Conservation (phyloP, 164 flowering plant species). For the Santalum album region DNA sequence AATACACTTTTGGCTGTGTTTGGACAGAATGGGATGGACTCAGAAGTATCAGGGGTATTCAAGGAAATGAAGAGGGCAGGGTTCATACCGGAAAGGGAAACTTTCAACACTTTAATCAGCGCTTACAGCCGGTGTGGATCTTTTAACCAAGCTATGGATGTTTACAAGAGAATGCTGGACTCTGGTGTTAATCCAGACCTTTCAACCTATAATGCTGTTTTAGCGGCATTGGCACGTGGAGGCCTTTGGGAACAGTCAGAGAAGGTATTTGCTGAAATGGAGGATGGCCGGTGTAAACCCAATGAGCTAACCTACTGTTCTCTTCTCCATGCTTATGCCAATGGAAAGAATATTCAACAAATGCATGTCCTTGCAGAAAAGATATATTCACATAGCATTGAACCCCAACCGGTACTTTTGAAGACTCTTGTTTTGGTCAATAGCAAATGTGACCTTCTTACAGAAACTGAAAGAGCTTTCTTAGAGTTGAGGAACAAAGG, state of each 20-base stretch:
- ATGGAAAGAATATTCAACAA: slow-evolving; percentile 61
- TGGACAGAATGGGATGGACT: slow-evolving; percentile 88
- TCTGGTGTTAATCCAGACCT: slow-evolving; percentile 72
- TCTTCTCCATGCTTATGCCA: slow-evolving; percentile 86
- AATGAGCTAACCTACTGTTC: slow-evolving; percentile 70
- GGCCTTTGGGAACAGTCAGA: slow-evolving; percentile 90
- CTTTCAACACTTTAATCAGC: slow-evolving; percentile 80
- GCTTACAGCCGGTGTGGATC: slow-evolving; percentile 80
- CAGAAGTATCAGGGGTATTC: slow-evolving; percentile 79
- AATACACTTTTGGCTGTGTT: slow-evolving; percentile 78
- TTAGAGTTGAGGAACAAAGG: slow-evolving; percentile 54
- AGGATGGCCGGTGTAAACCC: slow-evolving; percentile 57
- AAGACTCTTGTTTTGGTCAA: slow-evolving; percentile 78
- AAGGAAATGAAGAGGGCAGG: slow-evolving; percentile 95
- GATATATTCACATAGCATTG: slow-evolving; percentile 57
- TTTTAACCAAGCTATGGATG: slow-evolving; percentile 69
- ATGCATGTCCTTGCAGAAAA: slow-evolving; percentile 65
- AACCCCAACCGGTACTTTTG: slow-evolving; percentile 50
- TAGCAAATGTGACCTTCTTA: slow-evolving; percentile 70
- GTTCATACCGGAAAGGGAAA: slow-evolving; percentile 84
- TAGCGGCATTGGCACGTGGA: slow-evolving; percentile 85
- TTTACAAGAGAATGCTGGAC: slow-evolving; percentile 64
- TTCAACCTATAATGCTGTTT: slow-evolving; percentile 83
- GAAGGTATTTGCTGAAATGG: slow-evolving; percentile 77
- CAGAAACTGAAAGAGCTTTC: slow-evolving; percentile 75